Base-by-base conservation (phyloP, 257 asterid species). In the Solanum stenotomum region DNA sequence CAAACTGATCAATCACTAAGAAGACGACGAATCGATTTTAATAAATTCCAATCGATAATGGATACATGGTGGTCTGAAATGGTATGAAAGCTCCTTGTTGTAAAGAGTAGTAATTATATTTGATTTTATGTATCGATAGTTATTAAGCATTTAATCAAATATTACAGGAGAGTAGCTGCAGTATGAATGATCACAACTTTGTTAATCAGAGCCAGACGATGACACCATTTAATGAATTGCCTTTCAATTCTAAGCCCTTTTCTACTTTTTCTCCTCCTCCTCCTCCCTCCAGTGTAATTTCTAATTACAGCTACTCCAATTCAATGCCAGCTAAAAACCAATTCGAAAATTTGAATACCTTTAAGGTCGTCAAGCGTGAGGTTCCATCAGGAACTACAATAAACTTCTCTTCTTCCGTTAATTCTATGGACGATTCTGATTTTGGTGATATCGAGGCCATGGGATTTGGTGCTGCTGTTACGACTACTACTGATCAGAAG, bases 31-130 rank as follows among this genome's bases (percentile, higher is more conserved):
- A 15, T 61, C 11, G 5, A 33, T 38, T 71, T 71, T 15, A 71
- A 27, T 68, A 27, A 27, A 31, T 15, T 71, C 74, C 42, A 1
- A 77, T 1, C 37, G 34, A 70, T 31, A 46, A 81, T 85, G 90
- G 90, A 89, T 77, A 71, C 74, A n/a, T 85, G 88, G 90, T 49
- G 83, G 71, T 33, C 74, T 56, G 86, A 88, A 88, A 31, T 76
- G 88, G 90, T 88, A 85, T 33, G 88, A 20, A 20, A 1, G 1
- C 5, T 13, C 31, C 4, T 34, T 2, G 31, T 59, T 31, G 25
- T 61, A 82, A 71, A 52, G 9, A 70, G 13, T 7, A 79, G 0
- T 23, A 3, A 1, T 72, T 72, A 2, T 15, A 44, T 44, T 79
- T 44, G 85, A 79, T 79, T 79, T 44, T 46, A 81, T 27, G 40